Evolutionary conservation across 345 rosid genomes (phyloP).

Genomic region (Carallia pectinifolia): DNA sequence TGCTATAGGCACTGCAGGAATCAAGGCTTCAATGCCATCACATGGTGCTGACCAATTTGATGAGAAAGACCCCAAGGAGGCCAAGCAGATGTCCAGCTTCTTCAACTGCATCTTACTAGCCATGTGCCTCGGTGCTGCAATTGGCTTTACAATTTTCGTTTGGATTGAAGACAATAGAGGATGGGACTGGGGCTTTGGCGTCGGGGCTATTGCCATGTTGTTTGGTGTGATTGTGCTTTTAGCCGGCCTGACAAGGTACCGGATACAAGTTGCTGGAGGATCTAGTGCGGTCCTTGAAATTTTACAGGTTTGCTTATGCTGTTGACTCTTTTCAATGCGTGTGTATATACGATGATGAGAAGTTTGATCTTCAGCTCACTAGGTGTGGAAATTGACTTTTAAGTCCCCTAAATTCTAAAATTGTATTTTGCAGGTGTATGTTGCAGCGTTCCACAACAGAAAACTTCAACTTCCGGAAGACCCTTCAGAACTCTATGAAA

Average conservation of each 20-base stretch:
- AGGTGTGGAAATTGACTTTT: neutral
- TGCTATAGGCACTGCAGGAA: slow-evolving; percentile 47
- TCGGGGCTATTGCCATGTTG: slow-evolving; percentile 33
- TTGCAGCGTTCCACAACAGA: slow-evolving; percentile 46
- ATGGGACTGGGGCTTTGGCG: slow-evolving; percentile 55
- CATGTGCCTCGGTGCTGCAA: slow-evolving; percentile 38
- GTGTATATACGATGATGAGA: neutral
- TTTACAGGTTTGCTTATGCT: slow-evolving; percentile 35
- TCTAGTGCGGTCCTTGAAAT: slow-evolving; percentile 42
- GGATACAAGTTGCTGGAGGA: slow-evolving; percentile 40
- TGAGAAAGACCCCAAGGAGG: slow-evolving; percentile 47
- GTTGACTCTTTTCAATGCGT: no score
- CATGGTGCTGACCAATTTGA: slow-evolving; percentile 68
- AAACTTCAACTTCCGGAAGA: slow-evolving; percentile 49
- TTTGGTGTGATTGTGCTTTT: slow-evolving; percentile 30
- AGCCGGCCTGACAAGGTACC: slow-evolving; percentile 40
- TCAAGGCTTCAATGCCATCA: slow-evolving; percentile 49
- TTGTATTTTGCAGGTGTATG: slow-evolving; percentile 39
- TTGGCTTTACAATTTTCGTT: slow-evolving; percentile 44
- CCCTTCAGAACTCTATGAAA: slow-evolving; percentile 45
- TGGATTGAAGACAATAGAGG: slow-evolving; percentile 59
- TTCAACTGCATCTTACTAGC: slow-evolving; percentile 47
- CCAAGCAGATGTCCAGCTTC: slow-evolving; percentile 50
- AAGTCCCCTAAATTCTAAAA: no score
- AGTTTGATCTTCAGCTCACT: no score